These are phyloP conservation scores for Periconia sp. DNA, from an alignment of 2,329 filamentous ascomycete genomes.

Conservation along the genomic window DNA sequence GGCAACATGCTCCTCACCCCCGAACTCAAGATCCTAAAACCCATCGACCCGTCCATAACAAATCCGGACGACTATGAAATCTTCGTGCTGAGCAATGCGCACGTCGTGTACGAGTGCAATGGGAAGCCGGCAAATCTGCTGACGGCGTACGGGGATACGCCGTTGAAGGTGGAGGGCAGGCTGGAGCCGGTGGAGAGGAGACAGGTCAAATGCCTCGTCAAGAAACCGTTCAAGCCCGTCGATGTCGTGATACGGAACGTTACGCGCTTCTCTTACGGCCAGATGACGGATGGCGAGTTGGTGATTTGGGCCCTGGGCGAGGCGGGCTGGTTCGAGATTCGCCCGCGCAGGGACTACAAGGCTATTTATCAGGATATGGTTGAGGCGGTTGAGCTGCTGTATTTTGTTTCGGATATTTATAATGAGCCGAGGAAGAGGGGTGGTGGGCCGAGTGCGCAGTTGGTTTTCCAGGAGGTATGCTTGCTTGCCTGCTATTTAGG, in stretches of 20 bases:
- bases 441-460: conserved; percentile 39
- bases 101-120: conserved; percentile 60
- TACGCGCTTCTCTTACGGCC: conserved; percentile 50
- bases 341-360: conserved; percentile 60
- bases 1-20: conserved; percentile 24
- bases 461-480: conserved; percentile 45
- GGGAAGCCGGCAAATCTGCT: conserved; percentile 60
- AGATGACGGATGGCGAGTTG: conserved; percentile 58
- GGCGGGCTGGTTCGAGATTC: conserved; percentile 70
- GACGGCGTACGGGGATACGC: conserved; percentile 60
- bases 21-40: conserved; percentile 44
- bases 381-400: conserved; percentile 66
- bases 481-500: conserved; percentile 1
- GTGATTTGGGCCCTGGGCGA: conserved; percentile 67
- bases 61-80: conserved; percentile 59
- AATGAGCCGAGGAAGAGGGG: conserved; percentile 43
- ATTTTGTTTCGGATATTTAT: conserved; percentile 63
- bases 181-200: conserved; percentile 46
- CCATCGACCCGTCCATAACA: conserved; percentile 42
- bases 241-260: conserved; percentile 60
- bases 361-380: conserved; percentile 61
- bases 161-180: conserved; percentile 63
- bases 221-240: conserved; percentile 34
- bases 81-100: conserved; percentile 63
- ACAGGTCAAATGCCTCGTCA: conserved; percentile 32